Percentiles rank a stretch among this genome's conserved stretches.
phyloP scores from a whole-genome alignment of 768 basidiomycete species.

The Lactarius tabidus region DNA sequence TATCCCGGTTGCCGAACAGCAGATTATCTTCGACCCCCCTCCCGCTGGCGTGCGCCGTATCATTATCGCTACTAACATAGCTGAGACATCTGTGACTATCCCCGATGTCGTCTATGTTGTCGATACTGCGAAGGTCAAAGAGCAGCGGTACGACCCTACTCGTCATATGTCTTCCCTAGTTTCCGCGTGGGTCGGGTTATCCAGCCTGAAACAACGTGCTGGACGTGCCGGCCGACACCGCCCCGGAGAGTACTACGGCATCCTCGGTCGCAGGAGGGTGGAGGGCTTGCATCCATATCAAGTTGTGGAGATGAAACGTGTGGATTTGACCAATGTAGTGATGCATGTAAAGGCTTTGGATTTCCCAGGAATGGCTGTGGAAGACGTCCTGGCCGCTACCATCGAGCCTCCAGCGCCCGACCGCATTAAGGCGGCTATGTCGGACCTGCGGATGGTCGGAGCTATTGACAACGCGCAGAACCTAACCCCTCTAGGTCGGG shows the following conservation, averaged over 20 bases:
- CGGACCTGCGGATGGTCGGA: constrained; percentile 77
- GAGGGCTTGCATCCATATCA: constrained; percentile 69
- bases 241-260: constrained; percentile 85
- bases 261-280: constrained; percentile 63
- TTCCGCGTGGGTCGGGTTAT: constrained; percentile 86
- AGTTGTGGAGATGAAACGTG: constrained; percentile 92
- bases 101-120: constrained; percentile 94
- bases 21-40: constrained; percentile 83
- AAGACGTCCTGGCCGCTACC: constrained; percentile 77
- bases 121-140: constrained; percentile 85
- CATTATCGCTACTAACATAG: constrained; percentile 92
- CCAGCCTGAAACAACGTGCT: constrained; percentile 87
- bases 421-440: constrained; percentile 77
- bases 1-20: constrained; percentile 85
- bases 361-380: constrained; percentile 79
- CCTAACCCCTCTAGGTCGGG: constrained; percentile 81
- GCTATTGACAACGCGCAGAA: constrained; percentile 74
- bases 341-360: constrained; percentile 96
- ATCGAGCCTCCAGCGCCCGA: constrained; percentile 85
- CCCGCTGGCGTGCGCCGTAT: constrained; percentile 73
- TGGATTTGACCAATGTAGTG: constrained; percentile 85
- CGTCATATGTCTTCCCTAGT: constrained; percentile 86
- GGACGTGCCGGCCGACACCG: constrained; percentile 92
- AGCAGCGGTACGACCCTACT: constrained; percentile 84
- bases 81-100: constrained; percentile 93